Conservation (phyloP, 2,329 filamentous ascomycete genomes). For the Apiospora koreana region DNA sequence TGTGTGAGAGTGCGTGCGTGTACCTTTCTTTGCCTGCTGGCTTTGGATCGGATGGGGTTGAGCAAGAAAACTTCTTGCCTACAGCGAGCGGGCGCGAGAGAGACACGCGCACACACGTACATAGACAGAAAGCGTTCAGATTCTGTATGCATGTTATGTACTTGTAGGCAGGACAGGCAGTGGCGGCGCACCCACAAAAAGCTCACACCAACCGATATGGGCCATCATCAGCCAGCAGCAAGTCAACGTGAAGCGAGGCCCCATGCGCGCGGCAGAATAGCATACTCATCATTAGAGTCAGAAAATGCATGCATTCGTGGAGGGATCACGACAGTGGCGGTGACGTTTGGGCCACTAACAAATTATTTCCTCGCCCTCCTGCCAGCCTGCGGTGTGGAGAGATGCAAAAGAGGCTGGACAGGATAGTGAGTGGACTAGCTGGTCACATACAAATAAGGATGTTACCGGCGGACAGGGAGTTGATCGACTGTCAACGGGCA, state of each 20-base stretch:
- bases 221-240: not conserved
- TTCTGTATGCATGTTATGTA: too few species aligned
- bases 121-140: not conserved
- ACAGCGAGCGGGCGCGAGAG: not conserved
- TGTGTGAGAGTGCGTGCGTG: not conserved
- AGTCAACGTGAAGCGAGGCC: not conserved
- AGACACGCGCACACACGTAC: not conserved
- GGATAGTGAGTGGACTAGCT: not conserved
- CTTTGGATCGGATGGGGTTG: not conserved
- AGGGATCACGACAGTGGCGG: not conserved
- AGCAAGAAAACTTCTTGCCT: not conserved
- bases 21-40: not conserved
- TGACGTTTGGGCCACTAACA: not conserved
- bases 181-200: not conserved
- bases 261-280: not conserved
- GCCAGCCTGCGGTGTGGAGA: not conserved
- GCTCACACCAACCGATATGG: not conserved
- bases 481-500: conserved; percentile 5
- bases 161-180: too few species aligned
- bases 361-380: too few species aligned
- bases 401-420: not conserved
- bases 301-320: not conserved
- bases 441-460: not conserved
- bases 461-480: conserved; percentile 1
- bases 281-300: not conserved